Percentiles rank a stretch among this genome's conserved stretches.
phyloP scores from a whole-genome alignment of 495 filamentous ascomycete species.

The Talaromyces stipitatus region DNA sequence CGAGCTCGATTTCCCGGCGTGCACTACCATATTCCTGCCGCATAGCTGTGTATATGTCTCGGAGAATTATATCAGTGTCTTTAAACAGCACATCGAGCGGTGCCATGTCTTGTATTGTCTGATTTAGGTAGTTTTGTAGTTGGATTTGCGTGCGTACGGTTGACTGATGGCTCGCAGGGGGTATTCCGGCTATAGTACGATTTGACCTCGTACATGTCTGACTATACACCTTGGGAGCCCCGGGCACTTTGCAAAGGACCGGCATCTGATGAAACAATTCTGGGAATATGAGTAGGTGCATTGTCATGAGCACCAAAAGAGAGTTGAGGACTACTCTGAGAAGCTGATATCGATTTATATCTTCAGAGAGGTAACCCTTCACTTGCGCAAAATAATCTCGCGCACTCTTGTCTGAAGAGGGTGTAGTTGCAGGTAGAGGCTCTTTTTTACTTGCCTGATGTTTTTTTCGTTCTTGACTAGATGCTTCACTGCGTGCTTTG shows the following conservation, averaged over 20 bases:
- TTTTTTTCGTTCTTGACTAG: not conserved
- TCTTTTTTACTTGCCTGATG: not conserved
- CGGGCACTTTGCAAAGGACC: conserved; percentile 20
- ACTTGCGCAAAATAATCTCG: not conserved
- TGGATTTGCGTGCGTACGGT: conserved; percentile 5
- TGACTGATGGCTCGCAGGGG: not conserved
- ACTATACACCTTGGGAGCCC: conserved; percentile 23
- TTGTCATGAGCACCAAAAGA: conserved; percentile 23
- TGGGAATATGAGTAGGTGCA: conserved; percentile 33
- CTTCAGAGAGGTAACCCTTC: not conserved
- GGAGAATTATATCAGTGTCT: conserved; percentile 28
- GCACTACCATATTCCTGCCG: conserved; percentile 23
- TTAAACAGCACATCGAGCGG: conserved; percentile 23
- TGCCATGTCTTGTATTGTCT: conserved; percentile 22
- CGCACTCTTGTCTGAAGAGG: not conserved
- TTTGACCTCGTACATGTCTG: conserved; percentile 18
- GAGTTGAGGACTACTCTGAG: conserved; percentile 23
- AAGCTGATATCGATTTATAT: conserved; percentile 5
- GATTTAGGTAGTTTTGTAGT: conserved; percentile 27
- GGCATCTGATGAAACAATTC: conserved; percentile 32
- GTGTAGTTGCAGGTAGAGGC: not conserved
- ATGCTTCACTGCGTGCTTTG: not conserved
- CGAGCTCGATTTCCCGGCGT: conserved; percentile 32
- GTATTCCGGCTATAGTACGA: not conserved
- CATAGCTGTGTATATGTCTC: conserved; percentile 22